Base-by-base conservation (phyloP, 2,329 filamentous ascomycete genomes). In the Colletotrichum agaves region DNA sequence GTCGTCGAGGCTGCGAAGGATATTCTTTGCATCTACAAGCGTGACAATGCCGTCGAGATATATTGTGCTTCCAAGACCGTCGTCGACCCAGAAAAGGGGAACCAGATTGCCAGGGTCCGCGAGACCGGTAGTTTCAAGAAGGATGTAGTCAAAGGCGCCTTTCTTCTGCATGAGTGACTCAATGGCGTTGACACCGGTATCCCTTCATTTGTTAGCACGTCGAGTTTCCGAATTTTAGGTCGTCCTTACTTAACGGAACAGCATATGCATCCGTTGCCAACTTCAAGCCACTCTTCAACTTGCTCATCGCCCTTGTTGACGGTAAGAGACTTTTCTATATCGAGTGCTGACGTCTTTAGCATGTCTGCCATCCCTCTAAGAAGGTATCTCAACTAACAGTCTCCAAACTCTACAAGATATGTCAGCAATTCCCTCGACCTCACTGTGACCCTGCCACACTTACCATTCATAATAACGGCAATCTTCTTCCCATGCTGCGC, bases 21-120 rank as follows among this genome's bases (percentile, higher is more conserved):
- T 92, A 74, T 98, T 98, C 81, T 96, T 97, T 35, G 94, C 95
- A 77, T 99, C 96, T 19, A 99, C 93, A 1, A 99, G 84, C 0
- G 96, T 98, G 52, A 98, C 94, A 63, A 99, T 97, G 2, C 96
- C 96, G 75, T 99, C 96, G 0, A 99, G 88, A 78, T 97, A 99
- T 74, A 99, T 98, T 41, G 91, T 94, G 78, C 94, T 97, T 7
- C 94, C 95, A 3, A 99, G 86, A 0, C 94, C 96, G 72, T 98
- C 95, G 74, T 99, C 96, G 27, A 99, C 91, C 96, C 96, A 99
- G 81, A 99, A 99, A 13, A 98, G 82, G 0, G 96, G 96, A 0
- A 96, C 96, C 58, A 99, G 89, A 74, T 98, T 98, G 1, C 96
- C 96, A 0, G 96, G 96, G 75, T 99, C 95, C 4, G 96, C 96